phyloP scores from a whole-genome alignment of 1,284 basidiomycete genomes.

The Sporisorium sorghi region DNA sequence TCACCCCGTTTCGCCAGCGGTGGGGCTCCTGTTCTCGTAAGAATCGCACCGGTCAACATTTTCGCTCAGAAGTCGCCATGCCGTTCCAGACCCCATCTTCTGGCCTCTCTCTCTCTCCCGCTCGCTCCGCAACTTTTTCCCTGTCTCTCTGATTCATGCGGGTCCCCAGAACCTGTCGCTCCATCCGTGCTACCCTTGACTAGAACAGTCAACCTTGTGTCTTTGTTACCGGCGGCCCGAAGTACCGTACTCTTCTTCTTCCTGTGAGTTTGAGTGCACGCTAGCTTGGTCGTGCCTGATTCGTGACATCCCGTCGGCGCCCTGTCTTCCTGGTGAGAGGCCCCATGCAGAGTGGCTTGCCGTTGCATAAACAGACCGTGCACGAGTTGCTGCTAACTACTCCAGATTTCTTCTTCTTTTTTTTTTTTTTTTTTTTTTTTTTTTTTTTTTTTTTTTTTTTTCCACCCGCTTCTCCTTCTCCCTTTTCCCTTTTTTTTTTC shows the following conservation, averaged over 20 bases:
- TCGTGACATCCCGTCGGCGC: background rate
- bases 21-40: background rate
- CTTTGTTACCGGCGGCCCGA: background rate
- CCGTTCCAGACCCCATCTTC: slow-evolving; percentile 3
- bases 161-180: background rate
- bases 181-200: background rate
- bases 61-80: background rate
- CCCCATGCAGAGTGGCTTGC: slow-evolving; percentile 1
- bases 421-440: no score
- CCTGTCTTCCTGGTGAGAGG: background rate
- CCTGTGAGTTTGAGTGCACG: no score
- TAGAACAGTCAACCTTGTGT: slow-evolving; percentile 1
- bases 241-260: background rate
- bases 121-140: background rate
- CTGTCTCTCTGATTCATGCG: slow-evolving; percentile 4
- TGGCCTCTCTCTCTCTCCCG: background rate
- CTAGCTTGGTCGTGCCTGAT: background rate
- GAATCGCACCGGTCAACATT: background rate
- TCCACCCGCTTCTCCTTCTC: no score
- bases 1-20: background rate
- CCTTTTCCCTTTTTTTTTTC: no score
- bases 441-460: no score
- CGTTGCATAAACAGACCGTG: background rate
- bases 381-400: background rate
- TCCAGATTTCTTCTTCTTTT: background rate